Conservation (phyloP, 2,329 filamentous ascomycete genomes). For the Colletotrichum sp. region DNA sequence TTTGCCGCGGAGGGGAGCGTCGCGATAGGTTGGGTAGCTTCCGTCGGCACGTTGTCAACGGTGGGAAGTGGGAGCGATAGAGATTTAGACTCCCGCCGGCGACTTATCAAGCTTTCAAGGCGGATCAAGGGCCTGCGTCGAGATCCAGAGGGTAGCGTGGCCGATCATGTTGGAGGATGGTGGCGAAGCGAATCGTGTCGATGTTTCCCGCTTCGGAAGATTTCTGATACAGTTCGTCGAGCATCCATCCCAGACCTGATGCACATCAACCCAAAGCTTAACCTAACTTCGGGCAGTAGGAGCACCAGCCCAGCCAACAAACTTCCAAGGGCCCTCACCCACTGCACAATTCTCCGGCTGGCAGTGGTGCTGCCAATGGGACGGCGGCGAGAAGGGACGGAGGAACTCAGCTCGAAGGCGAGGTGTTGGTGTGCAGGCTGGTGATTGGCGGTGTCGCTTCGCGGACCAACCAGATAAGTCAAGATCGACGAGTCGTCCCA, state of each 20-base stretch:
- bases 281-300: not conserved
- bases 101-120: not conserved
- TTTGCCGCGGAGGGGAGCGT: not conserved
- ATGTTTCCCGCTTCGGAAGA: not conserved
- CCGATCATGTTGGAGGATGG: not conserved
- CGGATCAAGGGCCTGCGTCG: not conserved
- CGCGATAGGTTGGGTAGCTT: not conserved
- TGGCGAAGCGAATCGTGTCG: constrained; percentile 5
- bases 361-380: not conserved
- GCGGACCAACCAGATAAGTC: not conserved
- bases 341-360: not conserved
- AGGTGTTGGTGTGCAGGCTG: not conserved
- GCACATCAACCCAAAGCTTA: constrained; percentile 4
- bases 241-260: constrained; percentile 4
- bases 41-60: not conserved
- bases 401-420: not conserved
- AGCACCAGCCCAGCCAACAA: not conserved
- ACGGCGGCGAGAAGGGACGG: not conserved
- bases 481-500: not conserved
- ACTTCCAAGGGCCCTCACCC: not conserved
- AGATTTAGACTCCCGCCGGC: not conserved
- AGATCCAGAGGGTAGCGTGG: not conserved
- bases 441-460: not conserved
- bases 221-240: not conserved
- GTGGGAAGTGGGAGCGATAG: not conserved